Evolutionary conservation across 2,329 filamentous ascomycete species (phyloP).

Genomic region (Penicillium verrucosum): DNA sequence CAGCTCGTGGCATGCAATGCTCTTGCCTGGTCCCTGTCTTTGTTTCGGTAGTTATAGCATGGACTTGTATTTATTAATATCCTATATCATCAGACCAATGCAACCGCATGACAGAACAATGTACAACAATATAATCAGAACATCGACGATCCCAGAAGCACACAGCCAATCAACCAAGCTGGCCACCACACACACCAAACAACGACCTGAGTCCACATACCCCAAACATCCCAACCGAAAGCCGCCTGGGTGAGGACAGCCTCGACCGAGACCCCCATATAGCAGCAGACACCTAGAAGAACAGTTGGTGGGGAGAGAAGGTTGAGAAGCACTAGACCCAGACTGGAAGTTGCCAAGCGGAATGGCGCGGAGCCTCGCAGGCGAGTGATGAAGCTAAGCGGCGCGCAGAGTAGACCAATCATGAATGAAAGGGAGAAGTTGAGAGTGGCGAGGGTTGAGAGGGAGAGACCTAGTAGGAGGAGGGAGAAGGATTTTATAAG

Average conservation of each 20-base stretch:
- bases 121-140: conserved; percentile 19
- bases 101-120: neutral
- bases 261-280: conserved; percentile 51
- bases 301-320: conserved; percentile 59
- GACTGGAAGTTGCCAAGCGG: conserved; percentile 27
- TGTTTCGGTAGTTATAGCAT: neutral
- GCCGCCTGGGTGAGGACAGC: conserved; percentile 68
- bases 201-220: conserved; percentile 82
- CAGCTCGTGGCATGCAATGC: neutral
- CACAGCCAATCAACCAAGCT: conserved; percentile 68
- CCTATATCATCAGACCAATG: neutral
- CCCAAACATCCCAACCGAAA: conserved; percentile 86
- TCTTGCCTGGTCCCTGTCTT: neutral
- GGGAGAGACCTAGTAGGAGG: conserved; percentile 85
- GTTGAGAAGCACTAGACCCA: conserved; percentile 54
- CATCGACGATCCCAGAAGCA: conserved; percentile 36
- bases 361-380: conserved; percentile 21
- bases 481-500: conserved; percentile 88
- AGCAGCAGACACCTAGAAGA: conserved; percentile 49
- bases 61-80: conserved; percentile 1
- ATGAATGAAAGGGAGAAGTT: conserved; percentile 92
- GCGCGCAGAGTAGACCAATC: conserved; percentile 72
- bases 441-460: conserved; percentile 87
- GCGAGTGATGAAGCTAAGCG: conserved; percentile 67
- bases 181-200: conserved; percentile 98